Evolutionary conservation across 345 rosid species (phyloP), one percentile per base, ranked within the genome.

Genomic region (Rubroshorea leprosula): DNA sequence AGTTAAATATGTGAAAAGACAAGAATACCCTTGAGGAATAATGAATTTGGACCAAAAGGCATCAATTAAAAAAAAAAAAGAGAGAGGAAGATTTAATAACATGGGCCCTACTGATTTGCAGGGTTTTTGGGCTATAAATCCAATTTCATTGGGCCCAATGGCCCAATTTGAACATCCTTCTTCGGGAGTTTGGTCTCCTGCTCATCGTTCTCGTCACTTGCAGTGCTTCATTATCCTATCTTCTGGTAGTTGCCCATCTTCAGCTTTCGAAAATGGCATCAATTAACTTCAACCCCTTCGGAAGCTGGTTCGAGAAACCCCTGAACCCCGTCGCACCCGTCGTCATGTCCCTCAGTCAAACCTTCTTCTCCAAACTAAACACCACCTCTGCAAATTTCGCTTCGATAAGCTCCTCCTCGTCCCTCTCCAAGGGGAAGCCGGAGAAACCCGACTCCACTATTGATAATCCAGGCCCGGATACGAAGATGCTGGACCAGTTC

Each of bases 291-390:
- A 84, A 80, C 70, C 85, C 89, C 68, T 91, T 88, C 35, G 89
- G 79, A 20, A 81, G 73, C 56, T 86, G 95, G 95, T 86, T 91
- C 76, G 72, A 69, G 23, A 91, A 82, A 65, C 86, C 94, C 18
- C 76, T 74, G 15, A 85, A 79, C 27, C 84, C 97, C 11, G 75
- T 83, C 35, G 80, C 82, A 39, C 67, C 75, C 57, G 23, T 83
- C 38, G 83, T 71, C 83, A 2, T 56, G 15, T 76, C 76, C 68
- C 66, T 48, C 57, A 58, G 24, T 62, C 59, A 68, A 25, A 35
- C 49, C 51, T 49, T 57, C 29, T 47, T 35, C 49, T 18, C 78
- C 49, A 57, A 29, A 29, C 9, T 29, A 9, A 29, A 29, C 35
- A n/a, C 35, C 4, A 9, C 35, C 5, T 29, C 35, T 29, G 35